Base-by-base conservation (phyloP, 352 stramenopile species). In the Thalassiosira livingstoniorum region DNA sequence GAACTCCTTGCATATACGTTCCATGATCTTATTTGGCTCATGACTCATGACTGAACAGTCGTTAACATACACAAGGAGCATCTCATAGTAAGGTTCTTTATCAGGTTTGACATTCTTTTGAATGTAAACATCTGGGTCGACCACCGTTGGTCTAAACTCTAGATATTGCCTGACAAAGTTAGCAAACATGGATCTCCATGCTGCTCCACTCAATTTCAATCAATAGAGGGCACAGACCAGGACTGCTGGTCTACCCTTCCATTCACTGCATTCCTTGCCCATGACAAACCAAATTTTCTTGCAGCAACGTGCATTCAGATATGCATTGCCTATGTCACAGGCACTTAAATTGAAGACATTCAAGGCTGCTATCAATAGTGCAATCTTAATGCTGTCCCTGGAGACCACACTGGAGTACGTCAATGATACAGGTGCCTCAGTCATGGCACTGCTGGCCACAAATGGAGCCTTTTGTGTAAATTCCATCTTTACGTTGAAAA, bases 401-500 rank as follows among this genome's bases (percentile, higher is more conserved):
- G 72, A 80, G 7, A 90, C 80, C 10, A 90, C 71, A 62, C 71
- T 76, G 31, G 79, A 78, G 35, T 90, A 90, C 1, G 75, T 90
- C 4, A 83, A 35, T 15, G 55, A 68, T 42, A 27, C 35, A 13
- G 82, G 85, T 7, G 70, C 37, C 23, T 87, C 75, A 2, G 80
- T 86, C 15, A 68, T 80, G 29, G 86, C 54, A 34, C 83, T 82
- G 0, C 51, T 65, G 0, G 75, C 78, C 0, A 90, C 82, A 42
- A 87, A 80, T 11, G 77, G 45, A 18, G 87, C 84, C 45, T 92
- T 92, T 0, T 81, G n/a, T 0, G 63, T 75, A 10, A 91, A 87
- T 25, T 81, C 71, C 32, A 91, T 68, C 53, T 92, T 92, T 0
- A 91, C 35, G 60, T 91, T 75, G 47, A 91, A 93, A 0, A 93